Evolutionary conservation across 805 yeast species (phyloP), one percentile per base, ranked within the genome.

Genomic region (Pichia cabralensis): DNA sequence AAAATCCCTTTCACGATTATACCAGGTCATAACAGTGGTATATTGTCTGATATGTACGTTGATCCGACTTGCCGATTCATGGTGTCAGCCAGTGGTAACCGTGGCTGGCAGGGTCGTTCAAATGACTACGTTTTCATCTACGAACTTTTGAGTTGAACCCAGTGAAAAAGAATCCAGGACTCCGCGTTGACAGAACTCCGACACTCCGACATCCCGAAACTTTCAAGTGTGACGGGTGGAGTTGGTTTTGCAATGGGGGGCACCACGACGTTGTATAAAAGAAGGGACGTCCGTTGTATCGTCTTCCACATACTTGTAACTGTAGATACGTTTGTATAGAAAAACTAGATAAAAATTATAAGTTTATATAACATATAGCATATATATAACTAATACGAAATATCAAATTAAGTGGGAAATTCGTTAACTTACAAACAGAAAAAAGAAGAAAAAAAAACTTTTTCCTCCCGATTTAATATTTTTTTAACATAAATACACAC

Each of bases 1-100:
- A 7, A 34, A 39, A 49, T 80, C 8, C 96, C 96, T 13, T 92
- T 89, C 52, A 67, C 79, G 54, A 88, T 94, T 46, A 70, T 92
- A 9, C 96, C 98, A 0, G 97, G 98, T 1, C 97, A 92, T 55
- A 95, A 84, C 50, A 97, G 98, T 31, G 95, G 96, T 19, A 73
- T 75, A 3, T 62, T 92, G 22, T 80, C 94, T 31, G 74, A 76
- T 34, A 61, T 92, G 42, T 65, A 73, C 35, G 78, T 88, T 16
- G 97, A 89, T 55, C 89, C 89, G 21, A 80, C 92, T 2, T 84
- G 94, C 26, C 61, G 92, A 41, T 92, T 82, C 54, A 67, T 92
- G 79, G 70, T 89, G 6, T 80, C 95, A 49, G 78, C 96, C 1
- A 80, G 94, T 53, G 98, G 98, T 8, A 84, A 82, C 42, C 70